Evolutionary conservation across 306 rosid genomes (phyloP).

Genomic region (Mucuna pruriens): DNA sequence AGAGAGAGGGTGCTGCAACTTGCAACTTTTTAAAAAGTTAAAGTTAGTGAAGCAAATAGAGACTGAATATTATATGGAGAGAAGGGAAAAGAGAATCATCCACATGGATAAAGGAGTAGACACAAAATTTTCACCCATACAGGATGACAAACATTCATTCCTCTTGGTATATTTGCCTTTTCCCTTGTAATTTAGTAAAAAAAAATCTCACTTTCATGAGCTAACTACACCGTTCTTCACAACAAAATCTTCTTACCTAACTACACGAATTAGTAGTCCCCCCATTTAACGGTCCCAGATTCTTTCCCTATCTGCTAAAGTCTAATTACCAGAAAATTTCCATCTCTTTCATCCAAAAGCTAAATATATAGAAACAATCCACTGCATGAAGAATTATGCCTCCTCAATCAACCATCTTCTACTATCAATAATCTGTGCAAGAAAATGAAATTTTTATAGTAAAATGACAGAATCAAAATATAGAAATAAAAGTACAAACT

Average conservation of each 20-base stretch:
- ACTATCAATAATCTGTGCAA: conserved; percentile 80
- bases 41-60: conserved; percentile 54
- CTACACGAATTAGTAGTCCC: conserved; percentile 51
- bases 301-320: conserved; percentile 41
- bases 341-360: conserved; percentile 47
- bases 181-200: conserved; percentile 38
- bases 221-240: conserved; percentile 52
- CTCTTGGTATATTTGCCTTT: conserved; percentile 30
- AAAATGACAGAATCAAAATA: conserved; percentile 34
- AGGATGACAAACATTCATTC: conserved; percentile 55
- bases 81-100: conserved; percentile 52
- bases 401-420: conserved; percentile 46
- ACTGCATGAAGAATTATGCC: conserved; percentile 50
- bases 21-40: conserved; percentile 68
- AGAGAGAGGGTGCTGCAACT: conserved; percentile 12
- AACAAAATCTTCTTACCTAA: conserved; percentile 50
- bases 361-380: conserved; percentile 53
- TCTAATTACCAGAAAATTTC: conserved; percentile 53
- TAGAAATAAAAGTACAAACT: neutral
- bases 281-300: conserved; percentile 36
- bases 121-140: conserved; percentile 48
- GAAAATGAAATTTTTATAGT: conserved; percentile 35
- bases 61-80: conserved; percentile 47
- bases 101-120: conserved; percentile 56
- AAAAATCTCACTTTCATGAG: conserved; percentile 50